Conservation (phyloP, 768 basidiomycete species). For the Lentinus tigrinus region DNA sequence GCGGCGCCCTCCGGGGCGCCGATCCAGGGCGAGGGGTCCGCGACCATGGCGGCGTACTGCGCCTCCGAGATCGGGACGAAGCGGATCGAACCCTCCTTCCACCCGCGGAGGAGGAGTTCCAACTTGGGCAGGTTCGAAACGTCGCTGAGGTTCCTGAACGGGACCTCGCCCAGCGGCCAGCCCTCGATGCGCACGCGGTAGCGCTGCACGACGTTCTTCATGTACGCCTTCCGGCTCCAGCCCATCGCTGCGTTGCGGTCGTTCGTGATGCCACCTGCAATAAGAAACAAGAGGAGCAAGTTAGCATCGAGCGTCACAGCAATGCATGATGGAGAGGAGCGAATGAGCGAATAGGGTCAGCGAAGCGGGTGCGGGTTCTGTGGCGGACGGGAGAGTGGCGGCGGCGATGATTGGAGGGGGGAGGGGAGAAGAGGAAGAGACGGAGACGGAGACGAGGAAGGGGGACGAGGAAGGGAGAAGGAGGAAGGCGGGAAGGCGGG, state of each 20-base stretch:
- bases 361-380: no score
- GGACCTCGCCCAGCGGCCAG: constrained; percentile 27
- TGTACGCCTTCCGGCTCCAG: constrained; percentile 24
- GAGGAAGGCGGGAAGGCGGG: not conserved
- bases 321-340: not conserved
- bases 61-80: constrained; percentile 24
- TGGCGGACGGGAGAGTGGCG: not conserved
- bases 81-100: constrained; percentile 24
- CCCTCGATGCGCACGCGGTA: constrained; percentile 29
- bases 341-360: not conserved
- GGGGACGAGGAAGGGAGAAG: not conserved
- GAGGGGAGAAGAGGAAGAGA: no score
- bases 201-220: constrained; percentile 28
- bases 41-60: constrained; percentile 15
- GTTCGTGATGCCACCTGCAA: constrained; percentile 25
- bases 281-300: not conserved
- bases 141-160: constrained; percentile 31
- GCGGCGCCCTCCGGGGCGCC: not conserved
- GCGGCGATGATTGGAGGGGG: no score
- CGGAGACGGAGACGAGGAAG: not conserved
- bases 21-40: constrained; percentile 15
- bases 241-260: constrained; percentile 27
- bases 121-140: constrained; percentile 28
- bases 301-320: not conserved
- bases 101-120: constrained; percentile 26